Evolutionary conservation across 2,329 filamentous ascomycete species (phyloP), one percentile per base, ranked within the genome.

Genomic region (Onygenales sp.): DNA sequence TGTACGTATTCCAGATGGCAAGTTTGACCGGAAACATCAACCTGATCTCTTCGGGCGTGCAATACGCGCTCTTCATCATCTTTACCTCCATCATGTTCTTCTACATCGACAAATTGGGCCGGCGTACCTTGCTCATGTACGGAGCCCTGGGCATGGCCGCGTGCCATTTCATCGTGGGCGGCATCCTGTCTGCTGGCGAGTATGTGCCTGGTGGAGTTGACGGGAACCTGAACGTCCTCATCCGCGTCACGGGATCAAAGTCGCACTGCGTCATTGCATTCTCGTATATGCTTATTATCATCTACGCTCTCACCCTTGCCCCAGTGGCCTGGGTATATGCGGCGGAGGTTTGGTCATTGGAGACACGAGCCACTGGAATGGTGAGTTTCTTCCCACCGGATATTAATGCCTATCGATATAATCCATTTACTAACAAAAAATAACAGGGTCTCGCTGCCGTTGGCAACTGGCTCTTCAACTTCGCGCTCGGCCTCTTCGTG

Each of bases 311-410:
- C n/a, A 85, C 81, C 0, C 74, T 83, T 14, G 82, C 81, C 0
- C 81, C 82, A 0, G 78, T 83, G 2, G 80, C 77, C 52, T 85
- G 83, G 82, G 77, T 85, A 44, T 86, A 86, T 59, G 78, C 80
- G 0, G 79, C 81, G 13, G 83, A 86, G 65, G 78, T 84, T 2
- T 84, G 79, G 77, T 81, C 79, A 0, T 71, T 84, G 2, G 78
- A 80, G 55, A 81, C 79, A 0, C 76, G 82, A 36, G 81, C 80
- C 2, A 78, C 74, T 2, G 81, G 80, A 17, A 82, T 84, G 72
- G 76, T 60, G 51, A 36, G n/a, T 39, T 17, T 17, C 17, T 17
- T 17, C 17, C 17, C 17, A 2, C 17, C 17, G 2, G 17, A 17
- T 17, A 17, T 17, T 2, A 17, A 17, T 17, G 17, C 17, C 17